Evolutionary conservation across 2,329 filamentous ascomycete genomes (phyloP), one percentile per base, ranked within the genome.

Genomic region (Aureobasidium lini): DNA sequence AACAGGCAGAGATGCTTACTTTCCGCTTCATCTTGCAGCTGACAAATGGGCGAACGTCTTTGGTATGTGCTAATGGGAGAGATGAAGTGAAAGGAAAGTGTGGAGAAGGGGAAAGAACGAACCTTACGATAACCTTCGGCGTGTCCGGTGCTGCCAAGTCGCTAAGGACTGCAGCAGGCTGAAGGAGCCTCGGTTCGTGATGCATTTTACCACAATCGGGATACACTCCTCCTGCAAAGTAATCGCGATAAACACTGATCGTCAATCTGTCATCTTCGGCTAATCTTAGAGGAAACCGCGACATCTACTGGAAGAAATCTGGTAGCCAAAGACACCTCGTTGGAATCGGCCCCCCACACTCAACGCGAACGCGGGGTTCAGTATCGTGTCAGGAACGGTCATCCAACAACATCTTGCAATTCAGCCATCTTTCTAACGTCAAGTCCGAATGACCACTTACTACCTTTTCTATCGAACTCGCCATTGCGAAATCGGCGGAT

Each of bases 81-180:
- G 37, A 15, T 56, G 52, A 56, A 29, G 52, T 56, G n/a, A 31
- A 16, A 46, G 16, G 52, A 46, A 46, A 56, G 52, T 56, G 39
- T 46, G 52, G 52, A 56, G 52, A 36, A 56, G 40, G 52, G 37
- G 37, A 31, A 46, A 37, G 52, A 16, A 46, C 29, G 15, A 47
- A 44, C 42, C 42, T 44, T 44, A 16, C 9, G 42, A 44, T 7
- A 42, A 43, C 52, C 40, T 44, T 46, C 40, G 40, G 52, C 11
- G 16, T 23, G 4, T 15, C 40, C 40, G 52, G 46, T 4, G 6
- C 11, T 37, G 52, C 52, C 52, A 56, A 56, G 52, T 56, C 52
- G 52, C 52, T 56, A 56, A 37, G 6, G 11, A 16, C 28, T 56
- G 52, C 40, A 31, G 18, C 6, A 18, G 52, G 8, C 10, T 9